Evolutionary conservation across 1,139 yeast species (phyloP).

Genomic region (Blastobotrys apis): DNA sequence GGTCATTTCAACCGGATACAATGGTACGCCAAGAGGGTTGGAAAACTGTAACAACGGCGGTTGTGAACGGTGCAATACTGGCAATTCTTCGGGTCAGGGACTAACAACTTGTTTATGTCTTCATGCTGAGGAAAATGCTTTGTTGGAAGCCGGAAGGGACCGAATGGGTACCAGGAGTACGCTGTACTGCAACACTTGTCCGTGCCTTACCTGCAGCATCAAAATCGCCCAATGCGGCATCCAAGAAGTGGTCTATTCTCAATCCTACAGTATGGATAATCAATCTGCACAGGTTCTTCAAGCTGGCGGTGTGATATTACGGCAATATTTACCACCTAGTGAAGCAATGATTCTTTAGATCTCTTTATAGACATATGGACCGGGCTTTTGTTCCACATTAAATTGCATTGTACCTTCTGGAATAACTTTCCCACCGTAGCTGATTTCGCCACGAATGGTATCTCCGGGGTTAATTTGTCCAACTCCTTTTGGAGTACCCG

Average conservation of each 20-base stretch:
- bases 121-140: constrained; percentile 96
- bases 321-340: constrained; percentile 69
- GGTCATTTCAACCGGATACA: constrained; percentile 93
- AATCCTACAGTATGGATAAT: constrained; percentile 86
- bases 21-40: constrained; percentile 90
- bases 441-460: constrained; percentile 56
- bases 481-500: constrained; percentile 99
- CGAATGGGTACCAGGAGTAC: constrained; percentile 61
- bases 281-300: constrained; percentile 64
- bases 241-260: constrained; percentile 88
- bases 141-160: constrained; percentile 89
- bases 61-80: constrained; percentile 69
- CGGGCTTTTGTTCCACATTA: constrained; percentile 65
- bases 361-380: constrained; percentile 59
- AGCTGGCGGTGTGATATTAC: constrained; percentile 65
- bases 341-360: constrained; percentile 29
- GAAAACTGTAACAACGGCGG: constrained; percentile 94
- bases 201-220: constrained; percentile 92
- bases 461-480: constrained; percentile 81
- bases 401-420: constrained; percentile 49
- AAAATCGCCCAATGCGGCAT: constrained; percentile 93
- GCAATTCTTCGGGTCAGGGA: constrained; percentile 58
- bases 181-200: constrained; percentile 93
- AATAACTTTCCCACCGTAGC: constrained; percentile 51
- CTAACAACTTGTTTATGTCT: constrained; percentile 83